A percentile compares a stretch with the other conserved stretches of the same genome.
phyloP scores from a whole-genome alignment of 345 rosid genomes.

The Acer yangbiense region DNA sequence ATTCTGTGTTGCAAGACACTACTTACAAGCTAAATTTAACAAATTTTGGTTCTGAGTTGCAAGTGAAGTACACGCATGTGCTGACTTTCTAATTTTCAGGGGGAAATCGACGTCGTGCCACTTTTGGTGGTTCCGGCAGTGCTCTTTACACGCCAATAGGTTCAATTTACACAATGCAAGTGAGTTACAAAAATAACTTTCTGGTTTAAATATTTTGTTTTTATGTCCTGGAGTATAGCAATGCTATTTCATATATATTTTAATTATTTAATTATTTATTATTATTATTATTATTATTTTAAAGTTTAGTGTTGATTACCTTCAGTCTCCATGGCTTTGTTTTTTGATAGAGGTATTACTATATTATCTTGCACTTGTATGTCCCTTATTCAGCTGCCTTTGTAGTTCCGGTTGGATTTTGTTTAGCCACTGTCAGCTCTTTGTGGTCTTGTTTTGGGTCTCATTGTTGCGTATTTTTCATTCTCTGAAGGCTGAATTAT shows the following conservation, averaged over 20 bases:
- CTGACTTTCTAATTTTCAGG: constrained; percentile 28
- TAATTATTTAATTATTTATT: too few species aligned
- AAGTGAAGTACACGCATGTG: not conserved
- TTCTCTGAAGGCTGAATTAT: too few species aligned
- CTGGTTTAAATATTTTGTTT: not conserved
- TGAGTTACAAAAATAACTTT: constrained; percentile 22
- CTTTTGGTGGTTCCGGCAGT: constrained; percentile 28
- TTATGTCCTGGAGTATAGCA: not conserved
- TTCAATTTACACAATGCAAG: constrained; percentile 25
- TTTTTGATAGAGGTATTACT: not conserved
- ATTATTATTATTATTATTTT: too few species aligned
- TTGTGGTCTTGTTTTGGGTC: too few species aligned
- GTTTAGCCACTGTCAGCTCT: too few species aligned
- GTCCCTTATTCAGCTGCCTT: too few species aligned
- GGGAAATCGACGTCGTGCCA: constrained; percentile 27
- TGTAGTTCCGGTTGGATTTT: too few species aligned
- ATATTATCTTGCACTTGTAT: too few species aligned
- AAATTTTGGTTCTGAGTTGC: not conserved
- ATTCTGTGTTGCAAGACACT: not conserved
- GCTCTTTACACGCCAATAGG: constrained; percentile 14
- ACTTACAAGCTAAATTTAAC: not conserved
- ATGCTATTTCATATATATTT: not conserved
- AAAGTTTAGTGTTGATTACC: too few species aligned
- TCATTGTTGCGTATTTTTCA: too few species aligned
- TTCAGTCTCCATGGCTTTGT: not conserved